Conservation (phyloP, 2,329 filamentous ascomycete genomes). For the Colletotrichum sp. region DNA sequence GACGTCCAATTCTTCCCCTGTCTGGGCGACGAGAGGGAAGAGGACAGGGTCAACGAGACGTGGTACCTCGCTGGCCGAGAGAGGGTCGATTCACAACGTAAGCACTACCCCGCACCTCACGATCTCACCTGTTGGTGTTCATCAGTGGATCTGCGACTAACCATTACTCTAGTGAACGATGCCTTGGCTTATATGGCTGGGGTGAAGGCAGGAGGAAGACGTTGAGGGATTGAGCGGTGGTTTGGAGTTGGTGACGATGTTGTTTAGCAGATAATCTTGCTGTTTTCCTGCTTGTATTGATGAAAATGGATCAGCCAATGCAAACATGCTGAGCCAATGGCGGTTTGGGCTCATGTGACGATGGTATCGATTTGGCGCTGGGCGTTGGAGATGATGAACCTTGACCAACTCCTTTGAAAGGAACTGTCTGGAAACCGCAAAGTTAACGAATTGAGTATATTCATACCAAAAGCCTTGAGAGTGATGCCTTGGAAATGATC, state of each 20-base stretch:
- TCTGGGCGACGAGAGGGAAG: conserved; percentile 2
- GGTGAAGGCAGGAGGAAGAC: neutral
- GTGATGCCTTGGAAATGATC: neutral
- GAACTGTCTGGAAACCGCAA: neutral
- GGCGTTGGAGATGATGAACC: neutral
- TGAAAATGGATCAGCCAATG: neutral
- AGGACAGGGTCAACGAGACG: conserved; percentile 15
- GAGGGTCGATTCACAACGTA: conserved; percentile 5
- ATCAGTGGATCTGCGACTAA: neutral
- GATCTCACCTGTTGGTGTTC: neutral
- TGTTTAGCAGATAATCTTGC: neutral
- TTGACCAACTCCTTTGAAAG: neutral
- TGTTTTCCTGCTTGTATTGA: neutral
- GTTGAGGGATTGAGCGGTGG: neutral
- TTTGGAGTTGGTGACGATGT: neutral
- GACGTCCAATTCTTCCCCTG: conserved; percentile 21
- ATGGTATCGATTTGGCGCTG: neutral
- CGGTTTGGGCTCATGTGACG: neutral
- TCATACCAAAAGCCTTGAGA: neutral
- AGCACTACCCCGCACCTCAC: neutral
- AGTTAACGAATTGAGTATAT: neutral
- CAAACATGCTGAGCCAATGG: neutral
- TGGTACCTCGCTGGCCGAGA: conserved; percentile 18
- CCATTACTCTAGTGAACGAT: conserved; percentile 5
- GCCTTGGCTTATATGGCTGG: conserved; percentile 17